These are phyloP conservation scores for Vitis riparia DNA, from an alignment of 164 flowering plant species.

Conservation along the genomic window DNA sequence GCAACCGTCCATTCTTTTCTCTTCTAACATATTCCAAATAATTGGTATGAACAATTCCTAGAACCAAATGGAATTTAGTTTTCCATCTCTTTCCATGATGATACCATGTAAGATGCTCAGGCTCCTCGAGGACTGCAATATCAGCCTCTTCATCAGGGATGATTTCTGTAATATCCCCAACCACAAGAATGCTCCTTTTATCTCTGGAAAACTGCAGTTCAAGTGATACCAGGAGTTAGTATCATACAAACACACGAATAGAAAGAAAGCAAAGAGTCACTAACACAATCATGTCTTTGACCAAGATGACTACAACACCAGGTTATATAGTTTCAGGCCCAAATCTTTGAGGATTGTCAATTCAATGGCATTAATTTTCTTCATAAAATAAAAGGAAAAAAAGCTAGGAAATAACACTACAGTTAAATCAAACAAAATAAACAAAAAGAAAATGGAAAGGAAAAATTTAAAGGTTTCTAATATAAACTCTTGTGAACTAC, in stretches of 20 bases:
- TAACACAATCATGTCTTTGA: background rate
- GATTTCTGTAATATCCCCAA: slow-evolving; percentile 82
- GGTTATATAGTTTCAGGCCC: background rate
- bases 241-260: background rate
- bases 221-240: background rate
- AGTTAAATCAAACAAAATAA: too few species aligned
- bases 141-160: slow-evolving; percentile 90
- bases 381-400: background rate
- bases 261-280: background rate
- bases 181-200: slow-evolving; percentile 86
- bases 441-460: too few species aligned
- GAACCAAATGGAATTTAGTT: slow-evolving; percentile 70
- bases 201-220: slow-evolving; percentile 66
- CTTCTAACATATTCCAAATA: slow-evolving; percentile 88
- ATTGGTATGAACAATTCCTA: slow-evolving; percentile 90
- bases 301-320: background rate
- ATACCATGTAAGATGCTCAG: slow-evolving; percentile 99
- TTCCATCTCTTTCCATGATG: slow-evolving; percentile 99
- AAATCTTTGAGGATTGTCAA: background rate
- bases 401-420: too few species aligned
- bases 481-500: too few species aligned
- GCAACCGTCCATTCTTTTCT: slow-evolving; percentile 69
- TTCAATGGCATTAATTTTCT: background rate
- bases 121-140: slow-evolving; percentile 96
- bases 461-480: too few species aligned